These are phyloP conservation scores for Diaporthe citrichinensis DNA, from an alignment of 2,329 filamentous ascomycete genomes.

Conservation along the genomic window DNA sequence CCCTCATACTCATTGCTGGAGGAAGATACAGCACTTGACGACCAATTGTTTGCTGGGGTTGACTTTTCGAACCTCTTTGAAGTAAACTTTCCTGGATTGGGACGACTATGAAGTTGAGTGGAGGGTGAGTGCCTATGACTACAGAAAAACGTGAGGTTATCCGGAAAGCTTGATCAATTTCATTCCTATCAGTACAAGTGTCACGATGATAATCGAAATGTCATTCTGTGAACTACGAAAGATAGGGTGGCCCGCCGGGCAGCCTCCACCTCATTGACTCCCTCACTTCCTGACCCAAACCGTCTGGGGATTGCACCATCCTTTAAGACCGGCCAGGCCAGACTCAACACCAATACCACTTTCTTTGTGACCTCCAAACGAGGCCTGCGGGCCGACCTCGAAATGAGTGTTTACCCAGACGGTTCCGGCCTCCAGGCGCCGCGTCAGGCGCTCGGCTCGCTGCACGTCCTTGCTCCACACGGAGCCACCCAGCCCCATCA, in stretches of 20 bases:
- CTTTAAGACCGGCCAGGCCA: slow-evolving; percentile 54
- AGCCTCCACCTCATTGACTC: neutral
- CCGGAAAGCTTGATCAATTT: too few relatives aligned
- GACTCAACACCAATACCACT: slow-evolving; percentile 65
- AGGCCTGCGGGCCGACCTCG: slow-evolving; percentile 53
- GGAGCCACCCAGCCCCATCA: slow-evolving; percentile 66
- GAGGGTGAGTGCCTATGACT: neutral
- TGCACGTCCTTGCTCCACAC: slow-evolving; percentile 66
- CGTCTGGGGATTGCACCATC: slow-evolving; percentile 47
- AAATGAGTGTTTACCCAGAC: slow-evolving; percentile 68
- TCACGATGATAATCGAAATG: neutral
- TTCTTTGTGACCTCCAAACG: slow-evolving; percentile 66
- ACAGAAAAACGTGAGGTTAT: neutral
- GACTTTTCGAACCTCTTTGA: neutral
- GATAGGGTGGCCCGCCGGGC: too few relatives aligned
- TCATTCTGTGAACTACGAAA: neutral
- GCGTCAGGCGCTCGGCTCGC: slow-evolving; percentile 61
- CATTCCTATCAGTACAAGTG: too few relatives aligned
- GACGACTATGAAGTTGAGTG: neutral
- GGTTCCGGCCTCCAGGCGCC: slow-evolving; percentile 65
- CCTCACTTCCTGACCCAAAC: neutral
- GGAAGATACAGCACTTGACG: neutral
- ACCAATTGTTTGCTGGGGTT: neutral
- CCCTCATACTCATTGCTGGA: neutral
- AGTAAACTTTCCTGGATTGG: neutral